These are phyloP conservation scores for Phytophthora citrophthora DNA, from an alignment of 352 stramenopile species.

Conservation along the genomic window DNA sequence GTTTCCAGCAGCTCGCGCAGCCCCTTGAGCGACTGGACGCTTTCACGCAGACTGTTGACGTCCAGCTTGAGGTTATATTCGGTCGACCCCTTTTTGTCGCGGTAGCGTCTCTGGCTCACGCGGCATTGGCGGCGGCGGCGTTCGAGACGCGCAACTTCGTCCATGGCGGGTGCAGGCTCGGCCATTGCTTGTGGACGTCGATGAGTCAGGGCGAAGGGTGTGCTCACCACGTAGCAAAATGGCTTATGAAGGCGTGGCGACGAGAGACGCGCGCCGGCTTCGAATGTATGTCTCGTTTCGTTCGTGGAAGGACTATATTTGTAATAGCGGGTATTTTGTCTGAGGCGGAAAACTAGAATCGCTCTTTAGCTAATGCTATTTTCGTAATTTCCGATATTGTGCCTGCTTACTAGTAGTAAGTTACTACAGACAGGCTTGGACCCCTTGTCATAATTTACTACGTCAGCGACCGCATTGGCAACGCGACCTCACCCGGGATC, in stretches of 20 bases:
- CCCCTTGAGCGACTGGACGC: constrained; percentile 58
- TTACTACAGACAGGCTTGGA: background rate
- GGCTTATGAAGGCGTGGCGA: constrained; percentile 11
- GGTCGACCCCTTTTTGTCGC: constrained; percentile 70
- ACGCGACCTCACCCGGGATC: background rate
- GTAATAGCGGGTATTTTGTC: background rate
- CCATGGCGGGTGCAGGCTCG: background rate
- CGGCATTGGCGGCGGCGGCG: constrained; percentile 70
- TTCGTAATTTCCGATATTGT: background rate
- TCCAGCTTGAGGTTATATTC: constrained; percentile 78
- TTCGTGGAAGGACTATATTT: constrained; percentile 1
- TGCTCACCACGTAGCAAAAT: constrained; percentile 9
- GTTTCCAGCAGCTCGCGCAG: constrained; percentile 51
- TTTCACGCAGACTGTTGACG: constrained; percentile 68
- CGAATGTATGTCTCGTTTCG: constrained; percentile 13
- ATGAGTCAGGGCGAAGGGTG: background rate
- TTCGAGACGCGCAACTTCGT: constrained; percentile 42
- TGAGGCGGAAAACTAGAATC: too few species aligned
- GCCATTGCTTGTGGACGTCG: constrained; percentile 15
- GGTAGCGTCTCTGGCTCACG: constrained; percentile 77
- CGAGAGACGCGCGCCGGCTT: constrained; percentile 21
- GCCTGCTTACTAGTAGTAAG: background rate
- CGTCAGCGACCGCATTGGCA: background rate
- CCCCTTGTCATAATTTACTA: constrained; percentile 5
- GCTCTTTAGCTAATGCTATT: background rate